Conservation (phyloP, 2,329 filamentous ascomycete genomes). For the Colletotrichum salicis region DNA sequence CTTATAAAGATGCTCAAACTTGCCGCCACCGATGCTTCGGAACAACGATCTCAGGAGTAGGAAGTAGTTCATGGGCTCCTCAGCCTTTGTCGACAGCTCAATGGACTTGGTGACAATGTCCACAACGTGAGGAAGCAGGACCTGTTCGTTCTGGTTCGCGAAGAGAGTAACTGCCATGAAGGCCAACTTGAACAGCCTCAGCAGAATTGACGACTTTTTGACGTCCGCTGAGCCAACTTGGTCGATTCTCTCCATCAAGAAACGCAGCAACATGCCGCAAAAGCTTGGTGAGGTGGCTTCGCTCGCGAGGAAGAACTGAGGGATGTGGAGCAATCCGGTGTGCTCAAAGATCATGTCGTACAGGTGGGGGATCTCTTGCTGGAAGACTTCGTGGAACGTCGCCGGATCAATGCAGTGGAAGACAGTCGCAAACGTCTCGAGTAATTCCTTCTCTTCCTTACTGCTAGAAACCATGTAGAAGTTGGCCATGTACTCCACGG, state of each 20-base stretch:
- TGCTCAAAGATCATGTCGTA: slow-evolving; percentile 99
- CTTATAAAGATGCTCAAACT: slow-evolving; percentile 98
- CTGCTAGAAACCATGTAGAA: slow-evolving; percentile 94
- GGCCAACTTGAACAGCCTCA: slow-evolving; percentile 95
- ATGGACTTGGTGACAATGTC: slow-evolving; percentile 98
- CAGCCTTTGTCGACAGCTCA: slow-evolving; percentile 91
- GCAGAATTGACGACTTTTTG: slow-evolving; percentile 89
- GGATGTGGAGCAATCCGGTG: slow-evolving; percentile 90
- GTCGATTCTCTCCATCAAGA: slow-evolving; percentile 95
- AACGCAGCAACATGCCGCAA: slow-evolving; percentile 96
- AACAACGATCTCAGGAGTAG: slow-evolving; percentile 91
- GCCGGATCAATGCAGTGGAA: slow-evolving; percentile 99
- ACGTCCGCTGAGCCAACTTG: slow-evolving; percentile 93
- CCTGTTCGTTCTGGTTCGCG: slow-evolving; percentile 92
- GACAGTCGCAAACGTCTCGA: slow-evolving; percentile 97
- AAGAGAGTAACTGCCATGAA: slow-evolving; percentile 99
- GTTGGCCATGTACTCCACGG: slow-evolving; percentile 92
- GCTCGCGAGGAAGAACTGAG: slow-evolving; percentile 98
- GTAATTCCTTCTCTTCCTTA: slow-evolving; percentile 95
- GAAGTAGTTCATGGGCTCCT: slow-evolving; percentile 99
- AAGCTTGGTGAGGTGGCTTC: slow-evolving; percentile 98
- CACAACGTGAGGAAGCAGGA: slow-evolving; percentile 93
- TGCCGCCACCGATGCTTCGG: slow-evolving; percentile 93
- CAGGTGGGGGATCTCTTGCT: slow-evolving; percentile 94
- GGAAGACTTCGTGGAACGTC: slow-evolving; percentile 98